Evolutionary conservation across 2,329 filamentous ascomycete genomes (phyloP).

Genomic region (Colletotrichum graminicola): DNA sequence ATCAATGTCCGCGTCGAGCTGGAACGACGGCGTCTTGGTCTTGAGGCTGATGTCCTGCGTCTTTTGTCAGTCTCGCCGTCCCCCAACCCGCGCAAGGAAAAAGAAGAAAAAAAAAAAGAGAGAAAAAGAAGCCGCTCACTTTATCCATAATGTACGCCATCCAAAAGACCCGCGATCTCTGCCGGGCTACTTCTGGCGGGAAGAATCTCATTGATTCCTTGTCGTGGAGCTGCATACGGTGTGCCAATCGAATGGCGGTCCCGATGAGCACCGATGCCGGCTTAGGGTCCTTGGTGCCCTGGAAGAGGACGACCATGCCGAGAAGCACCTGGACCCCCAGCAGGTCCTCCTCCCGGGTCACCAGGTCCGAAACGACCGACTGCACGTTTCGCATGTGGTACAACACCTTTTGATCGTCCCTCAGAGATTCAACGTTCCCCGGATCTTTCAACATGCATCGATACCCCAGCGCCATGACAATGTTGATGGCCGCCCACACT

Average conservation of each 20-base stretch:
- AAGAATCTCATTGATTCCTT: slow-evolving; percentile 45
- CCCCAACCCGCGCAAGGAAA: accelerated
- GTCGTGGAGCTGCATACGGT: slow-evolving; percentile 53
- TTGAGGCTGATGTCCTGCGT: slow-evolving; percentile 53
- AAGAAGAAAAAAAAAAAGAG: neutral
- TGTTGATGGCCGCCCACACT: slow-evolving; percentile 55
- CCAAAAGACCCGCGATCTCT: slow-evolving; percentile 56
- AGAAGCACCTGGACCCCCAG: slow-evolving; percentile 55
- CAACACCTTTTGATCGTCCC: slow-evolving; percentile 42
- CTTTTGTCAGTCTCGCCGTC: neutral
- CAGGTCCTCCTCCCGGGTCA: slow-evolving; percentile 53
- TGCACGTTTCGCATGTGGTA: slow-evolving; percentile 55
- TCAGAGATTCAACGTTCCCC: slow-evolving; percentile 41
- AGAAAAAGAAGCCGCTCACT: slow-evolving; percentile 43
- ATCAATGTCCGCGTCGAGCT: slow-evolving; percentile 56
- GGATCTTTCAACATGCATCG: slow-evolving; percentile 44
- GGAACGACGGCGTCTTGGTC: slow-evolving; percentile 53
- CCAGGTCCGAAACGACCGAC: slow-evolving; percentile 53
- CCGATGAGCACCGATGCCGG: slow-evolving; percentile 54
- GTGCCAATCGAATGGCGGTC: slow-evolving; percentile 55
- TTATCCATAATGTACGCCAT: slow-evolving; percentile 57
- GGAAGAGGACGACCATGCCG: slow-evolving; percentile 54
- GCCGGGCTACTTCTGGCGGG: slow-evolving; percentile 49
- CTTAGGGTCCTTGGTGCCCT: slow-evolving; percentile 53
- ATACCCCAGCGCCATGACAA: slow-evolving; percentile 54